Evolutionary conservation across 495 filamentous ascomycete genomes (phyloP), one percentile per base, ranked within the genome.

Genomic region (Penicillium atrosanguineum): DNA sequence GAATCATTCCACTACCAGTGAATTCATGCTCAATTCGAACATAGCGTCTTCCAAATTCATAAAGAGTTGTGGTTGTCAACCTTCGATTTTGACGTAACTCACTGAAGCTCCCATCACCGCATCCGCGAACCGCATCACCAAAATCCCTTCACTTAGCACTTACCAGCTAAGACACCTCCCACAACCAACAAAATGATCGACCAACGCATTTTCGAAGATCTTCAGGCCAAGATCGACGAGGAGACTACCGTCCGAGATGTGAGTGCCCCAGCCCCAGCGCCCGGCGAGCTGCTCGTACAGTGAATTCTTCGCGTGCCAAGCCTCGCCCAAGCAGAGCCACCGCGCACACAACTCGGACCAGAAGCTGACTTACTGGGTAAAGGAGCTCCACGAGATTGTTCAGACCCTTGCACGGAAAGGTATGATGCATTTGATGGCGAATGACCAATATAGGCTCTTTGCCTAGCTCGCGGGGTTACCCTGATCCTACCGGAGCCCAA

Each of bases 141-240:
- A 34, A 34, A 50, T 28, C 7, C 44, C 55, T 53, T 49, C 36
- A 55, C 46, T 20, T 45, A 31, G 31, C 52, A 29, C 46, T 55
- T 43, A 38, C 31, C 11, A 34, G 31, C 31, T 14, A 4, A 2
- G 23, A 39, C 34, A 44, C 28, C 29, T 36, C 46, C 49, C 44
- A 41, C 25, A 21, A 54, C 26, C 56, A 28, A 31, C 58, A 72
- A 64, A 55, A 78, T 78, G 74, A 87, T 96, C 44, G 85, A 95
- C 70, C 85, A 88, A 42, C 79, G 74, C 26, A 91, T 97, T 61
- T 97, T 97, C 69, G 85, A 91, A 56, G 78, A 87, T 62, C 86
- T 98, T 50, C 93, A 96, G 69, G 73, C 82, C 41, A 91, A 91
- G 64, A 89, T 96, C 59, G 95, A 98, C 62, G 87, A 93, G 64